Percentiles rank a stretch among this genome's conserved stretches.
Evolutionary conservation across 208 protist genomes (phyloP).

Genomic region (Pavlovales sp.): DNA sequence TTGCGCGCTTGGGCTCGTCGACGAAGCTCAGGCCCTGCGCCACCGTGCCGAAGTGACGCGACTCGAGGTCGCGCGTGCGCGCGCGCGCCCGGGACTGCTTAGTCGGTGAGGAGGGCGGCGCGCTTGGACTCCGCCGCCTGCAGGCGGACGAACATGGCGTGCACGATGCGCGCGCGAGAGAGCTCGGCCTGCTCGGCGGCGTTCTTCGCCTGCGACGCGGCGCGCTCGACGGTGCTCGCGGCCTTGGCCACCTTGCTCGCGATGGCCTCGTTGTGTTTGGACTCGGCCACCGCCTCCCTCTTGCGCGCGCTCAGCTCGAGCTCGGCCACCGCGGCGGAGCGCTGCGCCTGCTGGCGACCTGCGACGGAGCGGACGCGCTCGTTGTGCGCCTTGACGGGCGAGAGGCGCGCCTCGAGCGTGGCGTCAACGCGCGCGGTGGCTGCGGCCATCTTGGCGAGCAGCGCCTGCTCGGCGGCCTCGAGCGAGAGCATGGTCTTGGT

Average conservation of each 20-base stretch:
- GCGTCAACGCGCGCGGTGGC: neutral
- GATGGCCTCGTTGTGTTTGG: neutral
- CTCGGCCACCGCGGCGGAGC: neutral
- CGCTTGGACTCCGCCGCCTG: neutral
- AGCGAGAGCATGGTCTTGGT: neutral
- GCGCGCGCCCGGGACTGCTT: neutral
- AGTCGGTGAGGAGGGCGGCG: neutral
- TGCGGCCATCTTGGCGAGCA: neutral
- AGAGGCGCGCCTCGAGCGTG: too few relatives aligned
- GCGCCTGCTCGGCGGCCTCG: too few relatives aligned
- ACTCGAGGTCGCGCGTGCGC: too few relatives aligned
- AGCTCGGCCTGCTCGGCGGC: neutral
- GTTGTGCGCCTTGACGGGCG: neutral
- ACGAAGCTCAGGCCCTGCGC: too few relatives aligned
- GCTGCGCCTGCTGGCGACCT: neutral
- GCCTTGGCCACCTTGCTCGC: neutral
- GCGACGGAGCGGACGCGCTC: neutral
- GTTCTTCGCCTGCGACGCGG: too few relatives aligned
- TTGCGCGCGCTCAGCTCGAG: too few relatives aligned
- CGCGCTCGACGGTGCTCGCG: neutral
- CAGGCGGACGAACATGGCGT: neutral
- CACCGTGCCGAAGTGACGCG: too few relatives aligned
- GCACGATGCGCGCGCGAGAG: neutral
- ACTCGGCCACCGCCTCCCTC: neutral
- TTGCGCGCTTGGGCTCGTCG: too few relatives aligned